Evolutionary conservation across 2,329 filamentous ascomycete genomes (phyloP).

Genomic region (Tolypocladium sp.): DNA sequence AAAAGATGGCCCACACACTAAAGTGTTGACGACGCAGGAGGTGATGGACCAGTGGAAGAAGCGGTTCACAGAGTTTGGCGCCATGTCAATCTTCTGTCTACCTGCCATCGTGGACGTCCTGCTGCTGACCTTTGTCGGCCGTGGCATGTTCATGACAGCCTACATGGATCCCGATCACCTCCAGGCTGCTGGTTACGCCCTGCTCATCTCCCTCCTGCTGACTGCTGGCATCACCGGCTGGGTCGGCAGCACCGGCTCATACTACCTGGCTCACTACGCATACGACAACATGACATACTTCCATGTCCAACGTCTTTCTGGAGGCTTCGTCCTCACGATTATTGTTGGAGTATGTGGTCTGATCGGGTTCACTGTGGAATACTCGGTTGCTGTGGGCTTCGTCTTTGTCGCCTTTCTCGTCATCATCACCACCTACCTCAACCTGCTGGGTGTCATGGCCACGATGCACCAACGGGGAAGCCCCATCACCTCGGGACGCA

Average conservation of each 20-base stretch:
- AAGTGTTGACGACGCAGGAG: constrained; percentile 4
- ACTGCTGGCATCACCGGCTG: constrained; percentile 54
- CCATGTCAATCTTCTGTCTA: constrained; percentile 52
- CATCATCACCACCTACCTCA: constrained; percentile 48
- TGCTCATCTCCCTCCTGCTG: constrained; percentile 49
- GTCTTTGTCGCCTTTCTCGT: constrained; percentile 52
- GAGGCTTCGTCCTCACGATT: constrained; percentile 32
- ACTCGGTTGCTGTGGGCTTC: constrained; percentile 33
- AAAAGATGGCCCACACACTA: background rate
- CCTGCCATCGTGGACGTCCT: constrained; percentile 54
- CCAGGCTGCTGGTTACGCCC: constrained; percentile 42
- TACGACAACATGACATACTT: constrained; percentile 33
- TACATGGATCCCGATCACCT: constrained; percentile 43
- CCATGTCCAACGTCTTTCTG: constrained; percentile 33
- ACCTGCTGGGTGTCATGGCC: constrained; percentile 43
- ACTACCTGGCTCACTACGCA: constrained; percentile 39
- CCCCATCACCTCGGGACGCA: constrained; percentile 47
- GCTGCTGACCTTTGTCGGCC: constrained; percentile 47
- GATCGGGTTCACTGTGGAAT: constrained; percentile 35
- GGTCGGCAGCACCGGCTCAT: constrained; percentile 54
- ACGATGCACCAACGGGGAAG: constrained; percentile 44
- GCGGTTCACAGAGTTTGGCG: constrained; percentile 37
- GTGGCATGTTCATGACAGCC: constrained; percentile 51
- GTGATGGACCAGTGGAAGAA: constrained; percentile 10
- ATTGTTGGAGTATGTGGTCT: constrained; percentile 36